Percentiles rank a stretch among this genome's conserved stretches.
Evolutionary conservation across 257 asterid genomes (phyloP).

Genomic region (Ilex aquifolium): DNA sequence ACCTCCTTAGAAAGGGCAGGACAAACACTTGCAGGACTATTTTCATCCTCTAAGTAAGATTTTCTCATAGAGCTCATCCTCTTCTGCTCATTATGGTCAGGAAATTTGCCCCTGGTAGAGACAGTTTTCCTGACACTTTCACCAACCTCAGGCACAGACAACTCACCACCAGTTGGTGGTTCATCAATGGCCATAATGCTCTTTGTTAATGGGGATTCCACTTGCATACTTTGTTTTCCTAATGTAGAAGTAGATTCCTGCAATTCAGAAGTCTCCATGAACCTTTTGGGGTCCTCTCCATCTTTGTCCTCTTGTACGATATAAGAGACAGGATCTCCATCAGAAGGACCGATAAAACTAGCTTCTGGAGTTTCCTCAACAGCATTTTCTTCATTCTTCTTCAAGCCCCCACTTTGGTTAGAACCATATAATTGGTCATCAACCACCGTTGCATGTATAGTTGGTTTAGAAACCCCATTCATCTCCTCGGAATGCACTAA

Average conservation of each 20-base stretch:
- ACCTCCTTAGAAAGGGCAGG: too few species aligned
- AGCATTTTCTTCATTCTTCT: constrained; percentile 5
- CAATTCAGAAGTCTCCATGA: neutral
- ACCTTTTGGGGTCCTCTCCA: too few species aligned
- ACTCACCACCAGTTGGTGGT: too few species aligned
- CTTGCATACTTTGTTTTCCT: neutral
- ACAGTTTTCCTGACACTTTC: too few species aligned
- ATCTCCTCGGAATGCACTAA: constrained; percentile 1
- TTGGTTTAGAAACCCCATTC: neutral
- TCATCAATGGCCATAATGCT: too few species aligned
- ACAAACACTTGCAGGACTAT: too few species aligned
- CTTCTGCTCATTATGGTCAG: too few species aligned
- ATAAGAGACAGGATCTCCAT: neutral
- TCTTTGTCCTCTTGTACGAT: neutral
- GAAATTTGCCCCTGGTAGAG: too few species aligned
- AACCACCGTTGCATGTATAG: neutral
- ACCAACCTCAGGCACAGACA: too few species aligned
- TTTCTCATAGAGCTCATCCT: too few species aligned
- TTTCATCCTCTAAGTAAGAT: too few species aligned
- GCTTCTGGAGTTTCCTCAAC: constrained; percentile 14
- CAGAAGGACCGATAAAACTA: constrained; percentile 13
- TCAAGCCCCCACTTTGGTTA: neutral
- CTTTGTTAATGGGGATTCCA: neutral
- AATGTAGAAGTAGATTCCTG: too few species aligned
- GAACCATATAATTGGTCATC: constrained; percentile 14